These are phyloP conservation scores for Pseudocercospora crystallina DNA, from an alignment of 2,329 filamentous ascomycete species.

Conservation along the genomic window DNA sequence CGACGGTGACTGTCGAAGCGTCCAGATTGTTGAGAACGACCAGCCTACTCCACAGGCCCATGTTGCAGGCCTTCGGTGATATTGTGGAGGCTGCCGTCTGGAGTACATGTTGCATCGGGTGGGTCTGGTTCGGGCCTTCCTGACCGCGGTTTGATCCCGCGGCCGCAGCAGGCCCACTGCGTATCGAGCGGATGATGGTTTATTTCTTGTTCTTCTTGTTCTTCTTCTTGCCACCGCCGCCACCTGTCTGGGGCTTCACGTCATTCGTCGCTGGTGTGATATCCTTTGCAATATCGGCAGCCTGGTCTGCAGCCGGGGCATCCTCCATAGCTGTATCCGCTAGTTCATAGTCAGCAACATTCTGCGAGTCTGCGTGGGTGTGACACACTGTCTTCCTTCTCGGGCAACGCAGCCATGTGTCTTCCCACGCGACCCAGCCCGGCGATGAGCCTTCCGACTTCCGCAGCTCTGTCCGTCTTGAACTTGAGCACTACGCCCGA, in stretches of 20 bases:
- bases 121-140: background rate
- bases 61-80: conserved; percentile 12
- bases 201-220: conserved; percentile 49
- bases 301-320: conserved; percentile 26
- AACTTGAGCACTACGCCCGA: conserved; percentile 87
- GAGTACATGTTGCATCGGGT: conserved; percentile 8
- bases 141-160: background rate
- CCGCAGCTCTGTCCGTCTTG: conserved; percentile 83
- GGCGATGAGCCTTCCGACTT: conserved; percentile 79
- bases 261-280: conserved; percentile 15
- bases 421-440: conserved; percentile 74
- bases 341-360: conserved; percentile 8
- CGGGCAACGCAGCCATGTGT: conserved; percentile 54
- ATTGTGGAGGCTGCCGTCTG: conserved; percentile 18
- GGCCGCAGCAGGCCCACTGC: background rate
- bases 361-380: background rate
- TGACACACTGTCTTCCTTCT: conserved; percentile 39
- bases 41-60: conserved; percentile 6
- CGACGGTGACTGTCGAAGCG: conserved; percentile 1
- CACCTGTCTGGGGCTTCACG: conserved; percentile 20
- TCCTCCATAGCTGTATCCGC: conserved; percentile 36
- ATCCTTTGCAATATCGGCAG: conserved; percentile 20
- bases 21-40: background rate
- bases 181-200: conserved; percentile 6
- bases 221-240: conserved; percentile 49